Conservation (phyloP, 352 stramenopile genomes). For the Pythium graminicola region DNA sequence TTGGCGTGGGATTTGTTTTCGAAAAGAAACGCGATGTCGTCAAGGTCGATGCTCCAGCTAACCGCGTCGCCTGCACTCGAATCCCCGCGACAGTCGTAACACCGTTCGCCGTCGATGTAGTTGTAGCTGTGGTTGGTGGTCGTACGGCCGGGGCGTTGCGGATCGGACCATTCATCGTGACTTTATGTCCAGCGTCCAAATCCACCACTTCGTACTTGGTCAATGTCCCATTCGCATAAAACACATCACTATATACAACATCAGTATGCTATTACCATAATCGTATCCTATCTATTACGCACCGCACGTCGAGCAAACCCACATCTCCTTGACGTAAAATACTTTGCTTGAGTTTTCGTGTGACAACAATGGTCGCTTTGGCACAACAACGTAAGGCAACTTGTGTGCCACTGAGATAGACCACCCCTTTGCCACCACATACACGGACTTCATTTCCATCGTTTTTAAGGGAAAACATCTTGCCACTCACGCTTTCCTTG, state of each 20-base stretch:
- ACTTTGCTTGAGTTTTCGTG: conserved; percentile 65
- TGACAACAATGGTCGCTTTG: conserved; percentile 70
- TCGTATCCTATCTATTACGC: background rate
- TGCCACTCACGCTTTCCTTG: conserved; percentile 71
- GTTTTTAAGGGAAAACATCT: conserved; percentile 32
- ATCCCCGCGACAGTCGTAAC: conserved; percentile 22
- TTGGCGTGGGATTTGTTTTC: background rate
- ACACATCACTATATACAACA: conserved; percentile 39
- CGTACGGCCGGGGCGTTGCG: conserved; percentile 6
- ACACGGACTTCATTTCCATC: conserved; percentile 51
- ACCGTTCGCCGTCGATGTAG: background rate
- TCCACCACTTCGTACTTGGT: conserved; percentile 83
- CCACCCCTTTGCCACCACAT: conserved; percentile 56
- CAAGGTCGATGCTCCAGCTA: conserved; percentile 9
- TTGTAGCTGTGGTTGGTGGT: background rate
- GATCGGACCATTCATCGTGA: conserved; percentile 30
- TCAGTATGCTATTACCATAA: background rate
- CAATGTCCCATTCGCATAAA: conserved; percentile 78
- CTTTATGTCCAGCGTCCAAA: conserved; percentile 22
- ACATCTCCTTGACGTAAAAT: conserved; percentile 71
- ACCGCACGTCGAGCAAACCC: conserved; percentile 48
- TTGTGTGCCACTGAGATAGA: conserved; percentile 62
- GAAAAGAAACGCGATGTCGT: conserved; percentile 21
- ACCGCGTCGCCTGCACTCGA: conserved; percentile 22
- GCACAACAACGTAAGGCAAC: conserved; percentile 71